phyloP scores from a whole-genome alignment of 768 basidiomycete genomes.

The Tubosaeta sp. region DNA sequence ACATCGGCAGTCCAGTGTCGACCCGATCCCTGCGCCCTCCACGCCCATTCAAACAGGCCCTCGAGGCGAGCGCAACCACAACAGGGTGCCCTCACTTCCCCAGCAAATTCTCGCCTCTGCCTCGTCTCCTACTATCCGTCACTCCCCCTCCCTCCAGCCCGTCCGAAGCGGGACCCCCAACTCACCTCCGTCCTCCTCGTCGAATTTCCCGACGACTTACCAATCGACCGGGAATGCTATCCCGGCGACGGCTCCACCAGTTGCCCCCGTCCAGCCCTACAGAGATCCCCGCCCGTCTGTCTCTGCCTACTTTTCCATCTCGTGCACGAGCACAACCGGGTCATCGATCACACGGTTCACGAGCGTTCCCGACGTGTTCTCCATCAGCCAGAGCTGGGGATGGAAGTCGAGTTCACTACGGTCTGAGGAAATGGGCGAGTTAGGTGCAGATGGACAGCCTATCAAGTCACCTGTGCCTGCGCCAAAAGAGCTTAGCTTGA shows the following conservation, averaged over 20 bases:
- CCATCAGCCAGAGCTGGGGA: conserved; percentile 87
- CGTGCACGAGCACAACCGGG: conserved; percentile 77
- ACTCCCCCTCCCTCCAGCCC: conserved; percentile 46
- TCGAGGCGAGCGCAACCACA: conserved; percentile 23
- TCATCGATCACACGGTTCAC: conserved; percentile 79
- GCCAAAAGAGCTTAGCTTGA: conserved; percentile 52
- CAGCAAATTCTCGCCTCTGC: conserved; percentile 27
- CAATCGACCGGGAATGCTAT: conserved; percentile 19
- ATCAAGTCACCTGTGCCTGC: conserved; percentile 31
- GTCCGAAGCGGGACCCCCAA: conserved; percentile 43
- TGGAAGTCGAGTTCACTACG: conserved; percentile 71
- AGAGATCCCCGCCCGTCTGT: conserved; percentile 69
- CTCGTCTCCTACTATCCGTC: conserved; percentile 32
- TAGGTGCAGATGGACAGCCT: conserved; percentile 29
- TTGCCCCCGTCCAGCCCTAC: conserved; percentile 62
- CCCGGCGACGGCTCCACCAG: conserved; percentile 43
- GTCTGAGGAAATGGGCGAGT: conserved; percentile 45
- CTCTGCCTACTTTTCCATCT: conserved; percentile 79
- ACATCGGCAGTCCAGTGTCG: conserved; percentile 78
- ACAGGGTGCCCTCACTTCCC: conserved; percentile 30
- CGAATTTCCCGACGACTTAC: conserved; percentile 17
- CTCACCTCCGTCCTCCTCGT: conserved; percentile 22
- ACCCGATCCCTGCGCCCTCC: conserved; percentile 73
- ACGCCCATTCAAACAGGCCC: conserved; percentile 39
- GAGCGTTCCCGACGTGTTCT: conserved; percentile 82